Evolutionary conservation across 2,329 filamentous ascomycete species (phyloP).

Genomic region (Zymoseptoria crescenta): DNA sequence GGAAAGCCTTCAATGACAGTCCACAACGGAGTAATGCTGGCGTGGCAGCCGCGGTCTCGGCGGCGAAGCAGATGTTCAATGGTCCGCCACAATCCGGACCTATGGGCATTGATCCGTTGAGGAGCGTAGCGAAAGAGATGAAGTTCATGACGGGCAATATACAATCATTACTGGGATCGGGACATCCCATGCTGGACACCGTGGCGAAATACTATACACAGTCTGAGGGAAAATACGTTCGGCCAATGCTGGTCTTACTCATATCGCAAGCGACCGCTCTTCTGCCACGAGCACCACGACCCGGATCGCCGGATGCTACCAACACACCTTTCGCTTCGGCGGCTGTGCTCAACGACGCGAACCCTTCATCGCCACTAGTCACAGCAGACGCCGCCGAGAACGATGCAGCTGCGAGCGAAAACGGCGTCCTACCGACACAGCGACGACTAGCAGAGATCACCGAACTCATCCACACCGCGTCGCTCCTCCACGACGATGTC

Average conservation of each 20-base stretch:
- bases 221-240: slow-evolving; percentile 92
- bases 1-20: slow-evolving; percentile 27
- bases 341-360: slow-evolving; percentile 66
- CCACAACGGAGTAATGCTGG: slow-evolving; percentile 46
- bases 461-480: slow-evolving; percentile 94
- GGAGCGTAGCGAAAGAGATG: slow-evolving; percentile 91
- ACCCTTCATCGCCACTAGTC: slow-evolving; percentile 57
- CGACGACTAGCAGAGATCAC: slow-evolving; percentile 91
- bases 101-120: slow-evolving; percentile 77
- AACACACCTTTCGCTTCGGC: slow-evolving; percentile 54
- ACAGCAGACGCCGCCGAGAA: slow-evolving; percentile 43
- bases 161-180: slow-evolving; percentile 82
- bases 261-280: slow-evolving; percentile 93
- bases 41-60: slow-evolving; percentile 65
- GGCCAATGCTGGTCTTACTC: slow-evolving; percentile 86
- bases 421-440: slow-evolving; percentile 83
- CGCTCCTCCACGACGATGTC: slow-evolving; percentile 93
- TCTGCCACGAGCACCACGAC: slow-evolving; percentile 55
- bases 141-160: slow-evolving; percentile 93
- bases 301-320: slow-evolving; percentile 34
- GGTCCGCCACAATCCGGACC: slow-evolving; percentile 56
- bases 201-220: slow-evolving; percentile 98
- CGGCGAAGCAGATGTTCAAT: slow-evolving; percentile 63
- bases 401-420: slow-evolving; percentile 36
- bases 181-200: slow-evolving; percentile 87